Percentiles rank a stretch among this genome's conserved stretches.
These are phyloP conservation scores for Crassisporium funariophilum DNA, from an alignment of 768 basidiomycete species.

Conservation along the genomic window DNA sequence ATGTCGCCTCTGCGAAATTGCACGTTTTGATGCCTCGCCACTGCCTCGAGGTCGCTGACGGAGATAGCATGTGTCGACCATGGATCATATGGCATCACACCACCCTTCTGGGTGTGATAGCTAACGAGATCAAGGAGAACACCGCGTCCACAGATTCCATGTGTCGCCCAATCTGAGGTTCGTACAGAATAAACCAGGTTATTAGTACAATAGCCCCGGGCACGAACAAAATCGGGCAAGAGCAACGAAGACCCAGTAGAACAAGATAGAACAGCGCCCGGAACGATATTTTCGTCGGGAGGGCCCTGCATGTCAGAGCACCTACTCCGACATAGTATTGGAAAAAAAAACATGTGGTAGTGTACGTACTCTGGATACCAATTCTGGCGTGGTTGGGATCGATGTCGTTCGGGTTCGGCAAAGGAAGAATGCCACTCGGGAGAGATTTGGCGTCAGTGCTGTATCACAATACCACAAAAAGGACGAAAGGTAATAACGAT, in stretches of 20 bases:
- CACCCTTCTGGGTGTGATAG: slow-evolving; percentile 44
- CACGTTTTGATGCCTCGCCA: slow-evolving; percentile 60
- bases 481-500: neutral
- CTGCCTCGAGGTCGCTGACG: slow-evolving; percentile 57
- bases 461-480: neutral
- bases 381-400: slow-evolving; percentile 49
- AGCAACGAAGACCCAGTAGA: no score
- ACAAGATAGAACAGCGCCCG: no score
- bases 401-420: slow-evolving; percentile 50
- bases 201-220: neutral
- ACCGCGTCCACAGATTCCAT: slow-evolving; percentile 70
- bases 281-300: neutral
- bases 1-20: slow-evolving; percentile 62
- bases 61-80: slow-evolving; percentile 58
- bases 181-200: slow-evolving; percentile 7
- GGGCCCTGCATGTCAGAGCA: neutral
- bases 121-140: slow-evolving; percentile 66
- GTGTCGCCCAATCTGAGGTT: slow-evolving; percentile 63
- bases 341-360: slow-evolving; percentile 1
- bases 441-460: slow-evolving; percentile 39
- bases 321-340: no score
- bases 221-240: neutral
- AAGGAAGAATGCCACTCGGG: slow-evolving; percentile 45
- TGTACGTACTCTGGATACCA: slow-evolving; percentile 72
- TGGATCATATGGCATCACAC: slow-evolving; percentile 59